Conservation (phyloP, 768 basidiomycete species). For the Sarcodon sp. region DNA sequence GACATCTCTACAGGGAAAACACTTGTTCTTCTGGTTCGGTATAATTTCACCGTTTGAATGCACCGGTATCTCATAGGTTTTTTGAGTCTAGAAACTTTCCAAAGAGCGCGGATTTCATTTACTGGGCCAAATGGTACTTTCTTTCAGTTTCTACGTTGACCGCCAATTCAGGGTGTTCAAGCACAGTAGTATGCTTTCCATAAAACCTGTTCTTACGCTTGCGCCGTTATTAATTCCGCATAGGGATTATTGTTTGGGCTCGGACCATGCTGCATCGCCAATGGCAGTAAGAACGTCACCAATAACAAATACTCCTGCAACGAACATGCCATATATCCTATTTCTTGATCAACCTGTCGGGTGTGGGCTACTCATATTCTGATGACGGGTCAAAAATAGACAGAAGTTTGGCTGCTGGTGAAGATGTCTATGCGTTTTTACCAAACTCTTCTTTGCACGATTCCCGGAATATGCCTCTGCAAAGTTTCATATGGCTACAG, state of each 20-base stretch:
- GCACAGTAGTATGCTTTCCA: no score
- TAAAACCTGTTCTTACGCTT: no score
- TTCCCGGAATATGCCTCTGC: conserved; percentile 59
- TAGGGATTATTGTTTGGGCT: conserved; percentile 88
- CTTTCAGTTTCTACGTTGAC: neutral
- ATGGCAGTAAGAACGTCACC: conserved; percentile 59
- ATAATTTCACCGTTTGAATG: neutral
- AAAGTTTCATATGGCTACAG: conserved; percentile 72
- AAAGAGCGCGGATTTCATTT: conserved; percentile 63
- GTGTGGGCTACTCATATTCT: conserved; percentile 84
- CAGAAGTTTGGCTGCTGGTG: conserved; percentile 74
- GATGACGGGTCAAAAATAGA: conserved; percentile 63
- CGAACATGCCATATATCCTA: conserved; percentile 57
- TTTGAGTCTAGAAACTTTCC: conserved; percentile 77
- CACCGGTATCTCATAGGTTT: conserved; percentile 39
- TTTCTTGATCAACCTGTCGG: conserved; percentile 75
- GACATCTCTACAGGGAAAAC: conserved; percentile 32
- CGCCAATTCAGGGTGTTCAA: conserved; percentile 17
- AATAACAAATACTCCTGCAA: conserved; percentile 84
- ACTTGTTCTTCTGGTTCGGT: conserved; percentile 41
- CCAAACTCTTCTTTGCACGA: conserved; percentile 66
- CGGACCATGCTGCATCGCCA: conserved; percentile 70
- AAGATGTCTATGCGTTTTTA: conserved; percentile 78
- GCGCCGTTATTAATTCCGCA: conserved; percentile 6
- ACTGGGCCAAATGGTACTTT: conserved; percentile 62